Evolutionary conservation across 2,329 filamentous ascomycete genomes (phyloP).

Genomic region (Nannizzia gypsea): DNA sequence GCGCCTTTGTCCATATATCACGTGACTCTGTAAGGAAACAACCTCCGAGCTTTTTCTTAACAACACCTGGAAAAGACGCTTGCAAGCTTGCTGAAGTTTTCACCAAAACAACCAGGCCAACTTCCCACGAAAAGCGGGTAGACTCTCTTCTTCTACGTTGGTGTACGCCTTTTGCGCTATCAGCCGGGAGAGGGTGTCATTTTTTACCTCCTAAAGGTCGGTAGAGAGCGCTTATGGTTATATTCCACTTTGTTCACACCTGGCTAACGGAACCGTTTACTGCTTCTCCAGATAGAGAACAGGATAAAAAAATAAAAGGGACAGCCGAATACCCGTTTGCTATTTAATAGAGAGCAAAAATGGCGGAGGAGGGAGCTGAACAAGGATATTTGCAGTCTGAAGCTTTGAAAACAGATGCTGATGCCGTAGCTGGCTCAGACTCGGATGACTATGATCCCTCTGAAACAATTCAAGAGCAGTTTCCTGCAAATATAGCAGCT

Average conservation of each 20-base stretch:
- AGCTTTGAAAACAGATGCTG: constrained; percentile 39
- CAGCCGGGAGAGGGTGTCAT: neutral
- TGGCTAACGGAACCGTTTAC: neutral
- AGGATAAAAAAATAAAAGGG: neutral
- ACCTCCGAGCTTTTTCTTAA: neutral
- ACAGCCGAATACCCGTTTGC: neutral
- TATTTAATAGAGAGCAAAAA: constrained; percentile 16
- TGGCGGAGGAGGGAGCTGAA: constrained; percentile 45
- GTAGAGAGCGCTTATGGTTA: neutral
- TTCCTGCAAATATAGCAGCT: constrained; percentile 24
- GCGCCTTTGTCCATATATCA: neutral
- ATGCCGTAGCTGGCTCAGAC: constrained; percentile 34
- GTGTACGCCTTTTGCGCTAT: neutral
- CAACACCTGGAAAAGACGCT: neutral
- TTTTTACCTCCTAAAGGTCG: neutral
- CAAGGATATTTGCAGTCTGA: constrained; percentile 43
- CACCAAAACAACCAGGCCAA: neutral
- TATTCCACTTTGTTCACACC: neutral
- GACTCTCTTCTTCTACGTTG: neutral
- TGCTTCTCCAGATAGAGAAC: neutral
- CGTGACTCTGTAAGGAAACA: neutral
- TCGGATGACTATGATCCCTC: constrained; percentile 46
- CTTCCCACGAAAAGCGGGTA: neutral
- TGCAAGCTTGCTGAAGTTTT: neutral
- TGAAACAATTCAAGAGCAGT: constrained; percentile 36